Evolutionary conservation across 2,329 filamentous ascomycete genomes (phyloP), one percentile per base, ranked within the genome.

Genomic region (Samsoniella hepiali): DNA sequence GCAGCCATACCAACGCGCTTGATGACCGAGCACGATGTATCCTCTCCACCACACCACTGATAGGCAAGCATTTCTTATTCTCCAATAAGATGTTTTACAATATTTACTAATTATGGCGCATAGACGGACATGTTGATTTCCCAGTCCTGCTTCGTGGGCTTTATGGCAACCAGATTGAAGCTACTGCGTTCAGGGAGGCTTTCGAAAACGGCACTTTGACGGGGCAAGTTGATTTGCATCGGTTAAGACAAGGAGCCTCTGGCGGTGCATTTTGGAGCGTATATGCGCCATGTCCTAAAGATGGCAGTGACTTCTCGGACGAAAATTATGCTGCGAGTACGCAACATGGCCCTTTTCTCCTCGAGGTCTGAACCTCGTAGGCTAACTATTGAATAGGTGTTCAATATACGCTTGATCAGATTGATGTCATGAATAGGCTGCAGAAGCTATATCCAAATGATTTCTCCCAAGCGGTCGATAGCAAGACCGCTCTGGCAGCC

Each of bases 221-320:
- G 0, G 81, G 81, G 3, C 91, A 98, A 68, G 89, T 95, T 59
- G 94, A 98, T 73, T 78, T 97, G 9, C 88, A 89, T 1, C 86
- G 93, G 5, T 81, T 97, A 55, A 81, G 84, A 42, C 75, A 85
- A 57, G 93, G 93, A 1, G 81, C 83, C 68, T 86, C 89, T 66
- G 93, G 93, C 45, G 94, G 93, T 62, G 88, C 91, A n/a, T 97
- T 97, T 74, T 97, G 93, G 94, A 93, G 89, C 72, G 91, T 95
- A 10, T 98, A 83, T 70, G 86, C 90, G 47, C 85, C 85, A 0
- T 97, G 93, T 71, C 93, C 93, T 0, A 74, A 76, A 11, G 86
- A 94, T 70, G 86, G 85, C 54, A 83, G 83, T 5, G 87, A 96
- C 74, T 93, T 91, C 71, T 90, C 89, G 0, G 84, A 93, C 69